Evolutionary conservation across 768 basidiomycete species (phyloP).

Genomic region (Boletellus ananas): DNA sequence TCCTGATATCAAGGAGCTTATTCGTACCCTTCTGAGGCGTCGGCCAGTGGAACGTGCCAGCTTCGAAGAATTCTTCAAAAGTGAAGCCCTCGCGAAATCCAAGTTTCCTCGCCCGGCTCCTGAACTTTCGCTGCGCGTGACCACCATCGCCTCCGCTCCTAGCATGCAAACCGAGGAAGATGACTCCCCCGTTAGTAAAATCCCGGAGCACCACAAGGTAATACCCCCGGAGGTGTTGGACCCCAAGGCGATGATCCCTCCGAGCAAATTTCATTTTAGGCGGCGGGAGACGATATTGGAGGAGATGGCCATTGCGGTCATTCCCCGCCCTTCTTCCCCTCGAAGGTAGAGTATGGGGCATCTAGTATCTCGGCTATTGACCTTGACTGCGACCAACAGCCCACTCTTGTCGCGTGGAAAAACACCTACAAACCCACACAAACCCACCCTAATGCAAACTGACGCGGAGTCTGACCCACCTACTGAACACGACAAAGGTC

Average conservation of each 20-base stretch:
- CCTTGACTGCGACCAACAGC: conserved; percentile 6
- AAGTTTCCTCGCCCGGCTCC: conserved; percentile 62
- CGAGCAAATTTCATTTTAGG: conserved; percentile 73
- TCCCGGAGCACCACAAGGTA: conserved; percentile 69
- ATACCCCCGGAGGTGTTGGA: conserved; percentile 81
- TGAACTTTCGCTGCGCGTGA: conserved; percentile 11
- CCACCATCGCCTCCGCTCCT: conserved; percentile 5
- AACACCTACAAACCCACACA: conserved; percentile 7
- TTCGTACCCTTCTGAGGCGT: conserved; percentile 78
- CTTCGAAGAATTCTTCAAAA: conserved; percentile 91
- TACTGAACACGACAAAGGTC: conserved; percentile 12
- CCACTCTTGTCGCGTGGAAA: conserved; percentile 18
- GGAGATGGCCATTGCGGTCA: conserved; percentile 2
- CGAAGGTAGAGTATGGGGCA: conserved; percentile 18
- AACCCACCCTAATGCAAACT: conserved; percentile 13
- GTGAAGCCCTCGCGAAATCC: conserved; percentile 69
- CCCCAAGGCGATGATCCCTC: conserved; percentile 76
- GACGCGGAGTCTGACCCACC: conserved; percentile 8
- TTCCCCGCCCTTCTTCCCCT: conserved; percentile 6
- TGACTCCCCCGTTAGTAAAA: conserved; percentile 34
- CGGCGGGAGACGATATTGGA: conserved; percentile 31
- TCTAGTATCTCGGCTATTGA: not conserved
- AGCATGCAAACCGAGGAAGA: conserved; percentile 30
- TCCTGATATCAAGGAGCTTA: conserved; percentile 81
- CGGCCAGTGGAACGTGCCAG: conserved; percentile 79